Conservation (phyloP, 2,329 filamentous ascomycete genomes). For the Cordyceps militaris region DNA sequence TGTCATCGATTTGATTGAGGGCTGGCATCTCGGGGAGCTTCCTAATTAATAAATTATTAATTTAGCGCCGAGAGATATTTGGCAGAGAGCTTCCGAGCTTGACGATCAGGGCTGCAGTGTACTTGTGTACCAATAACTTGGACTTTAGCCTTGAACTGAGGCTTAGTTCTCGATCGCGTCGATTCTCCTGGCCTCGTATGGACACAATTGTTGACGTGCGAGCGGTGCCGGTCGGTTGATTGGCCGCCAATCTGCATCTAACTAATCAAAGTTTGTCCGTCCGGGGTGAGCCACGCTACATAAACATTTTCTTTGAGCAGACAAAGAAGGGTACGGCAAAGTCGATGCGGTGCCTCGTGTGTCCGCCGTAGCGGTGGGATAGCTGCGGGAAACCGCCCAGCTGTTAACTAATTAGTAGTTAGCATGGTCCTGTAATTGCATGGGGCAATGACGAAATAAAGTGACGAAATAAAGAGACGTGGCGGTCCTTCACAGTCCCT, state of each 20-base stretch:
- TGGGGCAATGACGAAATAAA: neutral
- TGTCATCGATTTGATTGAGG: neutral
- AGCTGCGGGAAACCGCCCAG: neutral
- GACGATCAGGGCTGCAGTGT: too few species aligned
- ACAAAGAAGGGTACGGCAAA: neutral
- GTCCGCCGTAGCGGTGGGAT: neutral
- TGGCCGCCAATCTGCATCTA: neutral
- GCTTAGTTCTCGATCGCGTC: too few species aligned
- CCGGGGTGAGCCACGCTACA: constrained; percentile 5
- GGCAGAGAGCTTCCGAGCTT: too few species aligned
- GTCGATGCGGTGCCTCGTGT: neutral
- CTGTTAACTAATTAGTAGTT: neutral
- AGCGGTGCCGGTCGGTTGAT: neutral
- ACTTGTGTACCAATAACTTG: too few species aligned
- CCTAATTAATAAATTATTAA: too few species aligned
- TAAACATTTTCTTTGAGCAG: neutral
- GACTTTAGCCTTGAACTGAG: too few species aligned
- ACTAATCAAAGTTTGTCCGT: neutral
- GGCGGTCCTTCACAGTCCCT: neutral
- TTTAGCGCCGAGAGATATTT: too few species aligned
- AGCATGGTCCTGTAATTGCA: neutral
- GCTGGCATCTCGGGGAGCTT: neutral
- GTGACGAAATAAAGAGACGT: neutral
- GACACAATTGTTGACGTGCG: neutral
- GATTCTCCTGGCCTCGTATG: neutral